Evolutionary conservation across 1,284 basidiomycete species (phyloP), one percentile per base, ranked within the genome.

Genomic region (Sanghuangporus sanghuang): DNA sequence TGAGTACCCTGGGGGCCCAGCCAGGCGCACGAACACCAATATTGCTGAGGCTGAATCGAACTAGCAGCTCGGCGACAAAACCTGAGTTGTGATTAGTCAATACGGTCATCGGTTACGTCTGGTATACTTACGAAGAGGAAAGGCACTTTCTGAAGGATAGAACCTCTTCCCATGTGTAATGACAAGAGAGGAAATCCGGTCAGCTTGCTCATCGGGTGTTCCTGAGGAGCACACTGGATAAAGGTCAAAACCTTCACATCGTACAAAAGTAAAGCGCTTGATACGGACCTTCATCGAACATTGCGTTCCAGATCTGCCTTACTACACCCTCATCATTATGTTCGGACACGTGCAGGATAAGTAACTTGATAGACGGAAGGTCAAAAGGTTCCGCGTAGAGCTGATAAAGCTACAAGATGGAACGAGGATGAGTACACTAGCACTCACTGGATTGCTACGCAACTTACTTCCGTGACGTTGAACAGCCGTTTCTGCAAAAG

Each of bases 311-410:
- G 36, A 96, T 94, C 2, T 90, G 87, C 56, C 85, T 81, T 7
- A 94, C 88, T 36, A 97, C 77, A 59, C 82, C 84, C 64, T 92
- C 87, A 70, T 99, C 94, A 16, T 89, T 86, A 72, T 96, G 93
- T 73, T 96, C 95, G 7, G 97, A 94, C 4, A 96, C 90, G 72
- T 97, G 92, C 64, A 98, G 82, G 72, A 98, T 95, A 42, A 98
- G 81, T 21, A 99, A 81, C 73, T 96, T 94, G 72, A 94, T 85
- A 57, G 89, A 83, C 11, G 91, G 85, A 39, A 98, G 79, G 68
- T 92, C 87, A 68, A 96, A 92, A 0, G 95, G 92, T 61, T 95
- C 84, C 0, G 95, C 96, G 71, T 93, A 96, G 64, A 88, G 81
- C 76, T 90, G 87, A 73, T 93, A 99, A 56, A 99, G 81, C 93